These are phyloP conservation scores for Yarrowia keelungensis DNA, from an alignment of 805 yeast species.

Conservation along the genomic window DNA sequence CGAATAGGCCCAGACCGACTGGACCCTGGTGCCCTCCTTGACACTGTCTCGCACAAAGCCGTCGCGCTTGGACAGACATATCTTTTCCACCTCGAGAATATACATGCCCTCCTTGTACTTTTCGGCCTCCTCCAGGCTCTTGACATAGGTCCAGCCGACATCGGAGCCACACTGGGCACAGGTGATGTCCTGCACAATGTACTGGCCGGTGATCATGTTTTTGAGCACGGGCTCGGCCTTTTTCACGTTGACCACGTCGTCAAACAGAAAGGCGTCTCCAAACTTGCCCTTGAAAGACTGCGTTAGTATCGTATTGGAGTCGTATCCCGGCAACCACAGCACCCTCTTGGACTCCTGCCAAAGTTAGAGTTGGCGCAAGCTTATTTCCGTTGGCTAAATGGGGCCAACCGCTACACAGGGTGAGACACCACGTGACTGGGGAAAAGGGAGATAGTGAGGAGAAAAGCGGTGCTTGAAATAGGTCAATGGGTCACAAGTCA, in stretches of 20 bases:
- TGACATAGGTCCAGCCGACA: conserved; percentile 70
- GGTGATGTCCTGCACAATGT: conserved; percentile 61
- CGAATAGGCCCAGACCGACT: conserved; percentile 10
- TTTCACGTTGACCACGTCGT: conserved; percentile 57
- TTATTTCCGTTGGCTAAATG: conserved; percentile 19
- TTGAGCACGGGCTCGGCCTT: conserved; percentile 52
- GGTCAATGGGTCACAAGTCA: too few species aligned
- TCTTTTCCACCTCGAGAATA: conserved; percentile 56
- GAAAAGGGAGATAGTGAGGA: neutral
- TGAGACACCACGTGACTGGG: conserved; percentile 29
- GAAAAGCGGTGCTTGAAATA: neutral
- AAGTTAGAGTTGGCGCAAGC: conserved; percentile 15
- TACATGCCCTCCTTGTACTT: conserved; percentile 67
- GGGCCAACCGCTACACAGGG: conserved; percentile 14
- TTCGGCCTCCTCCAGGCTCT: conserved; percentile 56
- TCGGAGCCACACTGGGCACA: conserved; percentile 62
- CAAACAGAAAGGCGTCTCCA: conserved; percentile 65
- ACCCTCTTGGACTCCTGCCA: neutral
- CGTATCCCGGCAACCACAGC: neutral
- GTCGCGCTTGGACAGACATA: conserved; percentile 17
- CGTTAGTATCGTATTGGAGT: neutral
- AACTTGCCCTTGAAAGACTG: conserved; percentile 60
- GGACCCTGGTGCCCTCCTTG: neutral
- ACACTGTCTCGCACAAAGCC: conserved; percentile 11
- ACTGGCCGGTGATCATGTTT: conserved; percentile 66